These are phyloP conservation scores for Scedosporium minutisporum DNA, from an alignment of 2,329 filamentous ascomycete species.

Conservation along the genomic window DNA sequence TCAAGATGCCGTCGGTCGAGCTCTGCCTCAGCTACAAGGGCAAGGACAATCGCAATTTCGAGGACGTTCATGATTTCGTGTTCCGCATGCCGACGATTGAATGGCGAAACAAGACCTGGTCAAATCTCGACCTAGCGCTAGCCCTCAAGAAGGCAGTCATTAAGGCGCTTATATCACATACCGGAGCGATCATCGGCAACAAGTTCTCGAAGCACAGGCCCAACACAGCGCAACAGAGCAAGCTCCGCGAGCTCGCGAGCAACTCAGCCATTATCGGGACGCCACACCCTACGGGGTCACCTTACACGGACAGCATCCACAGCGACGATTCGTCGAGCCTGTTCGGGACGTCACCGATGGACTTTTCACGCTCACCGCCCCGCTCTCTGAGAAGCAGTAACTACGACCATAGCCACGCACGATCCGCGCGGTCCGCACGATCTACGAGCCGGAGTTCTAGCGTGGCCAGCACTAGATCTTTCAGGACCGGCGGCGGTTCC, in stretches of 20 bases:
- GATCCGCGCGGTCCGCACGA: slow-evolving; percentile 17
- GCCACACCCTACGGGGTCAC: slow-evolving; percentile 22
- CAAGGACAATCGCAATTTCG: slow-evolving; percentile 86
- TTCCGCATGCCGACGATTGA: slow-evolving; percentile 91
- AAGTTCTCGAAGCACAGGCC: slow-evolving; percentile 88
- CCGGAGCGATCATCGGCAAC: slow-evolving; percentile 93
- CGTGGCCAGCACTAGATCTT: slow-evolving; percentile 35
- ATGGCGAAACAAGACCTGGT: slow-evolving; percentile 99
- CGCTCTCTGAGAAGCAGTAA: slow-evolving; percentile 39
- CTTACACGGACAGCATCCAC: slow-evolving; percentile 32
- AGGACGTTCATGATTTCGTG: slow-evolving; percentile 95
- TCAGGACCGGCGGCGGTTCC: slow-evolving; percentile 23
- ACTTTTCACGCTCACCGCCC: slow-evolving; percentile 51
- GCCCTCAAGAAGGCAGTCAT: slow-evolving; percentile 92
- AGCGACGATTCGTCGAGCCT: slow-evolving; percentile 49
- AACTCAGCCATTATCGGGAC: slow-evolving; percentile 52
- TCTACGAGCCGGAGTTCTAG: slow-evolving; percentile 45
- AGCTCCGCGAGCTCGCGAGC: slow-evolving; percentile 75
- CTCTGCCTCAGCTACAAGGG: slow-evolving; percentile 95
- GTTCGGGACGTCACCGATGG: slow-evolving; percentile 42
- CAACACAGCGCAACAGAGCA: slow-evolving; percentile 65
- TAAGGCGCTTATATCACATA: slow-evolving; percentile 86
- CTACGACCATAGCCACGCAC: slow-evolving; percentile 34
- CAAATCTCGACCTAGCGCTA: slow-evolving; percentile 86
- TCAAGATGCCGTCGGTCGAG: slow-evolving; percentile 90